Percentiles rank a stretch among this genome's conserved stretches.
Conservation (phyloP, 352 stramenopile species). For the Globisporangium recalcitrans region DNA sequence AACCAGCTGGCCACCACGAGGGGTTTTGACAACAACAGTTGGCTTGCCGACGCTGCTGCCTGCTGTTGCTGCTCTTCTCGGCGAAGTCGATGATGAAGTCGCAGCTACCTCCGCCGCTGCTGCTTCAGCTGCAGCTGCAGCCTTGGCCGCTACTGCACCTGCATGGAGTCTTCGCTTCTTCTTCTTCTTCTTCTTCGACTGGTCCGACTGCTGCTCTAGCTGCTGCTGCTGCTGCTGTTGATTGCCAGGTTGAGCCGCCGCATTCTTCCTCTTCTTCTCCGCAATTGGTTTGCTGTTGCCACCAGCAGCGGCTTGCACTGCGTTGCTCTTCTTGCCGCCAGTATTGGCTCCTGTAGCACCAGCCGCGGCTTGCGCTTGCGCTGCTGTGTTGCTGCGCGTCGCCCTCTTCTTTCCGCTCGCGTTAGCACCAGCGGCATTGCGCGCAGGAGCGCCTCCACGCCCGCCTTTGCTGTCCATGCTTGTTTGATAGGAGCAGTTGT, state of each 20-base stretch:
- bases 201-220: background rate
- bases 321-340: background rate
- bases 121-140: background rate
- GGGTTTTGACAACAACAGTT: background rate
- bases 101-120: background rate
- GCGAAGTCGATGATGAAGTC: background rate
- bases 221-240: conserved; percentile 1
- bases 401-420: background rate
- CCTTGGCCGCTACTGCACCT: background rate
- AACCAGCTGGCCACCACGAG: background rate
- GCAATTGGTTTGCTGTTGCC: background rate
- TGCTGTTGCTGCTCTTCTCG: background rate
- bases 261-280: background rate
- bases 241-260: background rate
- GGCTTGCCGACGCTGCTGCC: background rate
- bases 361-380: background rate
- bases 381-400: background rate
- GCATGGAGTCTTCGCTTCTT: conserved; percentile 7
- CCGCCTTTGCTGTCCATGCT: conserved; percentile 2
- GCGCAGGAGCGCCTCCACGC: background rate
- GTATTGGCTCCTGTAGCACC: background rate
- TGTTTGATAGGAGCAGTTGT: background rate
- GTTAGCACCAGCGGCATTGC: background rate
- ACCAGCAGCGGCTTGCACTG: background rate
- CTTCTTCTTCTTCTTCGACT: conserved; percentile 11